Base-by-base conservation (phyloP, 768 basidiomycete species). In the Leccinum imitatum region DNA sequence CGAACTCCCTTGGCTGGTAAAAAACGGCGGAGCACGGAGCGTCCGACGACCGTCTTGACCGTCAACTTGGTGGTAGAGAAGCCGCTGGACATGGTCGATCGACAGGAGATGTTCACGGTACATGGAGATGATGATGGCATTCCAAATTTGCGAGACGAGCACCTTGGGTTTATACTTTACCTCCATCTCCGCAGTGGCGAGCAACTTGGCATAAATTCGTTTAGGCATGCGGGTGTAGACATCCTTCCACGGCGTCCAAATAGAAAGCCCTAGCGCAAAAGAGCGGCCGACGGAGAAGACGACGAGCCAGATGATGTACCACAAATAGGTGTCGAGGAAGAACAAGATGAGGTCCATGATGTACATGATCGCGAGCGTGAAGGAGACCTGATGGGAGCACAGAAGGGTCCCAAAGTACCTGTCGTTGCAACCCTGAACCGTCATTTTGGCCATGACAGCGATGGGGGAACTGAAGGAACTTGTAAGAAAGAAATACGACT, bases 91-190 rank as follows among this genome's bases (percentile, higher is more conserved):
- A 69, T 99, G 95, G 67, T 98, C 94, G 69, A 99, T 99, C 63
- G 94, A 96, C 41, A 99, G 81, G 53, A 99, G 80, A 77, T 99
- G 97, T 70, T 99, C 97, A 67, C 97, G 89, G 76, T 99, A 99
- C 97, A 99, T 99, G 57, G 96, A 98, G 63, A 99, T 99, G 75
- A 99, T 96, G 76, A 98, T 83, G 50, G 97, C 97, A 74, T 99
- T 99, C 97, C 97, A 99, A 31, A 99, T 89, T 77, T 99, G 97
- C 19, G 95, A 98, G 44, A 99, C 97, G 31, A 99, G 84, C 57
- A 99, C 93, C 82, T 99, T 99, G 59, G 97, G 97, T 77, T 98
- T 98, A 80, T 98, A 99, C 76, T 98, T 98, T 75, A 97, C 87
- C 73, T 99, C 97, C 97, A 98, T 98, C 70, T 98, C 96, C 2